phyloP scores from a whole-genome alignment of 805 yeast species.

The Jamesozyma piceae region DNA sequence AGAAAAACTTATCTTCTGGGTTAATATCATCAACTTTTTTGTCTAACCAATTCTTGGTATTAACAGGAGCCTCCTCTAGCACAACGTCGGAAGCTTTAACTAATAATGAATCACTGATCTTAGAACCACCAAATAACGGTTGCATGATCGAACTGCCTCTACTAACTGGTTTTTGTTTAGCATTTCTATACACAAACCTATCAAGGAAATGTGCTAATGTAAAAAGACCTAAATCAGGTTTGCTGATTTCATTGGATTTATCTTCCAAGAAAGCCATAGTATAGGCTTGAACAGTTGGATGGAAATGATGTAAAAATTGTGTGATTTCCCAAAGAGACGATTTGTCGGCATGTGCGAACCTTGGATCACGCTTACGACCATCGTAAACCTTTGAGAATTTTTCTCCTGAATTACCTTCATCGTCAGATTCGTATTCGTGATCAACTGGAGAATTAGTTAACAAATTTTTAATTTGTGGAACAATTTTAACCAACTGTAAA shows the following conservation, averaged over 20 bases:
- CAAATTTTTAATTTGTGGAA: conserved; percentile 60
- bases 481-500: conserved; percentile 52
- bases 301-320: conserved; percentile 71
- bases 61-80: conserved; percentile 54
- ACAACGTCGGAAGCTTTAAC: conserved; percentile 50
- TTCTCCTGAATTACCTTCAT: conserved; percentile 35
- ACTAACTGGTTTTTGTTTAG: conserved; percentile 63
- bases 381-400: conserved; percentile 45
- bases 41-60: conserved; percentile 75
- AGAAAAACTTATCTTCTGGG: conserved; percentile 84
- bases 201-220: conserved; percentile 87
- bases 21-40: conserved; percentile 54
- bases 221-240: conserved; percentile 87
- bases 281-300: conserved; percentile 81
- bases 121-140: conserved; percentile 72
- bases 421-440: conserved; percentile 39
- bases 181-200: conserved; percentile 88
- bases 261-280: conserved; percentile 49
- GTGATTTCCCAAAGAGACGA: conserved; percentile 82
- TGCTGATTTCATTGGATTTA: conserved; percentile 38
- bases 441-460: conserved; percentile 46
- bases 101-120: conserved; percentile 55
- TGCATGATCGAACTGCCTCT: conserved; percentile 95
- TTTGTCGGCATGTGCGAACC: conserved; percentile 71
- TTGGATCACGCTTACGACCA: conserved; percentile 87